These are phyloP conservation scores for Agaricales sp. DNA, from an alignment of 1,284 basidiomycete genomes.

Conservation along the genomic window DNA sequence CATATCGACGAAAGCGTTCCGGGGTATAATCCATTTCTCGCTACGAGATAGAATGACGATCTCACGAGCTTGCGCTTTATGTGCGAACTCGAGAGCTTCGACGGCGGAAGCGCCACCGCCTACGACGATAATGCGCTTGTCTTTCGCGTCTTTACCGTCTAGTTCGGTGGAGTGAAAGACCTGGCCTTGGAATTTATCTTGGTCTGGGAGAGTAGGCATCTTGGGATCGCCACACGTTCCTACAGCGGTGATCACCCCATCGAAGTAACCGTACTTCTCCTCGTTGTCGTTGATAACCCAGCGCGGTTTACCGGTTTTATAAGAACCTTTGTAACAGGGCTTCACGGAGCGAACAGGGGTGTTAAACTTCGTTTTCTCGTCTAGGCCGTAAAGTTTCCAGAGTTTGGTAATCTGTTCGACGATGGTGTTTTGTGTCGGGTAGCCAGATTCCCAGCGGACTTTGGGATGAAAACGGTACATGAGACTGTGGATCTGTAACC, in stretches of 20 bases:
- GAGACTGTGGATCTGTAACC: constrained; percentile 51
- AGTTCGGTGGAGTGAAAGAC: constrained; percentile 50
- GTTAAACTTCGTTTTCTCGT: constrained; percentile 37
- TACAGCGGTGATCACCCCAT: constrained; percentile 45
- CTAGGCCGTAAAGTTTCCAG: constrained; percentile 46
- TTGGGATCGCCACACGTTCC: constrained; percentile 49
- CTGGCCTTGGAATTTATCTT: constrained; percentile 11
- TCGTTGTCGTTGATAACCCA: constrained; percentile 45
- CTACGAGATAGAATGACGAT: constrained; percentile 36
- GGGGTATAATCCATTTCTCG: constrained; percentile 45
- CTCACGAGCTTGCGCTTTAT: constrained; percentile 32
- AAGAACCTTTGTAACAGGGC: constrained; percentile 15
- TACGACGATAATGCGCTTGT: constrained; percentile 41
- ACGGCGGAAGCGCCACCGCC: constrained; percentile 54
- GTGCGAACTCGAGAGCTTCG: constrained; percentile 48
- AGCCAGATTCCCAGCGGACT: constrained; percentile 34
- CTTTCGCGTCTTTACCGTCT: constrained; percentile 27
- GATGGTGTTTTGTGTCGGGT: constrained; percentile 49
- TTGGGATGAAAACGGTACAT: constrained; percentile 45
- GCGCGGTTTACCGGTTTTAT: constrained; percentile 24
- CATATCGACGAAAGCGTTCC: constrained; percentile 45
- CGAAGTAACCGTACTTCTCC: constrained; percentile 33
- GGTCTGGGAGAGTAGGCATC: constrained; percentile 22
- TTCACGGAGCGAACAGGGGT: constrained; percentile 27
- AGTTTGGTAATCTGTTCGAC: constrained; percentile 41